These are phyloP conservation scores for Nemophila menziesii DNA, from an alignment of 257 asterid species.

Conservation along the genomic window DNA sequence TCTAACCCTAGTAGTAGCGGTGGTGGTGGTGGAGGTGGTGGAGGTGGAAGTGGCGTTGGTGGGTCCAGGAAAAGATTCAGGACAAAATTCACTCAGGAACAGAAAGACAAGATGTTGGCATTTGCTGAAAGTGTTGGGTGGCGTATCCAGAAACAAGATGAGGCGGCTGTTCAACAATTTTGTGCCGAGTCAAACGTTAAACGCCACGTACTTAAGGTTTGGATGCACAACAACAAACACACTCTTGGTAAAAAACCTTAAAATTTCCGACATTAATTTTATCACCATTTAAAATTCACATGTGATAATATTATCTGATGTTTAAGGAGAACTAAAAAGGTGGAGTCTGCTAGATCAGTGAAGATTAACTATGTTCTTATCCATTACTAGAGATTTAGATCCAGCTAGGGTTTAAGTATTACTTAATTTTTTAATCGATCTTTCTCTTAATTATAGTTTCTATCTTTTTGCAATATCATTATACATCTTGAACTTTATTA, in stretches of 20 bases:
- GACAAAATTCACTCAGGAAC: conserved; percentile 43
- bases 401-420: not conserved
- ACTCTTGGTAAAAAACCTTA: conserved; percentile 38
- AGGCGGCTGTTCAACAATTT: conserved; percentile 31
- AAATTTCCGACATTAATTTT: not conserved
- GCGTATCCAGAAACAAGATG: conserved; percentile 44
- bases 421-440: not conserved
- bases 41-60: conserved; percentile 13
- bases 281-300: conserved; percentile 5
- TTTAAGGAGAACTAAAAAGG: not conserved
- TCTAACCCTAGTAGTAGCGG: conserved; percentile 37
- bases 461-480: not conserved
- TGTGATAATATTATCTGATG: not conserved
- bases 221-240: conserved; percentile 69
- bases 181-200: conserved; percentile 42
- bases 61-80: conserved; percentile 31
- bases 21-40: conserved; percentile 21
- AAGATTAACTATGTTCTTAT: not conserved
- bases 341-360: not conserved
- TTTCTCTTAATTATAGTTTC: not conserved
- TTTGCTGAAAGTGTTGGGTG: conserved; percentile 45
- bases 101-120: conserved; percentile 38
- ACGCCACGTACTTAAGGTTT: conserved; percentile 52
- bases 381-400: not conserved
- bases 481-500: no score